Evolutionary conservation across 495 filamentous ascomycete genomes (phyloP), one percentile per base, ranked within the genome.

Genomic region (Talaromyces borbonicus): DNA sequence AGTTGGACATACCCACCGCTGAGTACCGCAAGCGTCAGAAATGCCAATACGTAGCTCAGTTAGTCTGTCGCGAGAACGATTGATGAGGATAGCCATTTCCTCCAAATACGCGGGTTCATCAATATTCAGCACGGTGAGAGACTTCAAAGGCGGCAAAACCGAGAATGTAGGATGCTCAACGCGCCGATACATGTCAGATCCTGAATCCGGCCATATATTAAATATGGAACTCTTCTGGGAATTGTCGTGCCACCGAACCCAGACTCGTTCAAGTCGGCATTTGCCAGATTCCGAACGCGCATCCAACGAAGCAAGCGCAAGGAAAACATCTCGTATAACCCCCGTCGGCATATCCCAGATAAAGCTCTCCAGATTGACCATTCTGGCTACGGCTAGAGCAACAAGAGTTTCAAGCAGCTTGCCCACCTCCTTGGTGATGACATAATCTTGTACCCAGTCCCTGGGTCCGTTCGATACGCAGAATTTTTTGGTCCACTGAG

Each of bases 281-380:
- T 82, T 70, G 41, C 75, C 66, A 12, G 73, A 68, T n/a, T 74
- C 59, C 11, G 73, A 66, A 35, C 79, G 65, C 52, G 81, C 75
- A 22, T 79, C 81, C 18, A 92, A 67, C 0, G 84, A 90, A 0
- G 82, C 73, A 31, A 96, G 71, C 18, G 90, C 82, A 55, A 88
- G 75, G 74, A 90, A 97, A 23, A 93, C 82, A 53, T 94, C 87
- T 39, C 88, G 75, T 31, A 90, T 63, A 19, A 95, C 83, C 0
- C 90, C 90, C 0, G 88, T 95, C 0, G 89, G 87, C 90, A 95
- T 95, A 58, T 97, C 90, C 90, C 90, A 97, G 8, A 88, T 69
- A 54, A 97, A 97, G 0, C 80, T 81, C 61, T 97, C 89, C 15
- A 97, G 74, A 51, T 89, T 88, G 18, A 81, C 69, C 90, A 95